Evolutionary conservation across 129 eudicot species (phyloP).

Genomic region (Deinandra increscens): DNA sequence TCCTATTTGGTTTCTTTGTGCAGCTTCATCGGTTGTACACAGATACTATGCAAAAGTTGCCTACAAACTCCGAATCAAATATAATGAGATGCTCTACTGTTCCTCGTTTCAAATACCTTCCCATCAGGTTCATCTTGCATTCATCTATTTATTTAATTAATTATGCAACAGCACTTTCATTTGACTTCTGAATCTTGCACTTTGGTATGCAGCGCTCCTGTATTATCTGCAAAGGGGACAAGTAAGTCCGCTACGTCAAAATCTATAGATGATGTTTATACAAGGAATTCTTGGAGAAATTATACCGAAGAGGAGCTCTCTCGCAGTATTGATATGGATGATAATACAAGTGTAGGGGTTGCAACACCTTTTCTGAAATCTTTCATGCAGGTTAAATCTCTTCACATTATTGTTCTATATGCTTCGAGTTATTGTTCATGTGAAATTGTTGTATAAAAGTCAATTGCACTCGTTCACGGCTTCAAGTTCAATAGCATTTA

Average conservation of each 20-base stretch:
- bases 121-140: constrained; percentile 64
- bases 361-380: constrained; percentile 90
- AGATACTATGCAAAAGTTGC: constrained; percentile 69
- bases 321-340: constrained; percentile 56
- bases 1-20: constrained; percentile 93
- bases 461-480: background rate
- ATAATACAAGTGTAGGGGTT: constrained; percentile 70
- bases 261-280: constrained; percentile 66
- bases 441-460: background rate
- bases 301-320: constrained; percentile 60
- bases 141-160: background rate
- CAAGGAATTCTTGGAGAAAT: constrained; percentile 74
- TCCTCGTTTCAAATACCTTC: constrained; percentile 96
- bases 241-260: constrained; percentile 58
- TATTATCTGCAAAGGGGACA: constrained; percentile 67
- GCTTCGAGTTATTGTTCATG: background rate
- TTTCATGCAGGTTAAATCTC: constrained; percentile 76
- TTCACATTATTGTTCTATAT: constrained; percentile 12
- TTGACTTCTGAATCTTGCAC: constrained; percentile 14
- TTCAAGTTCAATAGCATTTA: background rate
- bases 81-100: constrained; percentile 89
- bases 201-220: constrained; percentile 73
- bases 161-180: constrained; percentile 5
- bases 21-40: constrained; percentile 77
- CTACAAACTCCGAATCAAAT: constrained; percentile 86